Evolutionary conservation across 768 basidiomycete genomes (phyloP).

Genomic region (Tulasnella calospora): DNA sequence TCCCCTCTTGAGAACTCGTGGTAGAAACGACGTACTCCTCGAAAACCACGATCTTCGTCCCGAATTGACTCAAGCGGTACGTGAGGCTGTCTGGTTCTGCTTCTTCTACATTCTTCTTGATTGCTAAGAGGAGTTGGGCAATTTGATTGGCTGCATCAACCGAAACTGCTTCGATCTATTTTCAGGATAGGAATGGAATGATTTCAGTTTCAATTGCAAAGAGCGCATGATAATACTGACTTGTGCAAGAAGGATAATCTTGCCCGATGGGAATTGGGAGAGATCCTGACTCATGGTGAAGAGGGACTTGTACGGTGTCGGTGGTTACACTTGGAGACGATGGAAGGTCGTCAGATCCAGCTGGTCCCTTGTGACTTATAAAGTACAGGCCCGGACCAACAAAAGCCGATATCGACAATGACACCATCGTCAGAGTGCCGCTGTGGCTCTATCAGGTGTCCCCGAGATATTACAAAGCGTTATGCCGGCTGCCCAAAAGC

Average conservation of each 20-base stretch:
- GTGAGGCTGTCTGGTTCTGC: slow-evolving; percentile 4
- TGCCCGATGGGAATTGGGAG: background rate
- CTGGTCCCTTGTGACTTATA: background rate
- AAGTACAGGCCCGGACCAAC: background rate
- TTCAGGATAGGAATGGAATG: background rate
- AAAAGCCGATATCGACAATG: background rate
- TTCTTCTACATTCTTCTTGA: slow-evolving; percentile 13
- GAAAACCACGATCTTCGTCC: slow-evolving; percentile 1
- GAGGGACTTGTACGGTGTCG: background rate
- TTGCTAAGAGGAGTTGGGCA: background rate
- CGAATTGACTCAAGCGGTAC: background rate
- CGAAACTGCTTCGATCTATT: slow-evolving; percentile 15
- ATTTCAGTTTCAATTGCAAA: background rate
- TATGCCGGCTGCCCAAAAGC: background rate
- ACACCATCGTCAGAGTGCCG: no score
- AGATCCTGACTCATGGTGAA: slow-evolving; percentile 11
- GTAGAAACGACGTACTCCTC: slow-evolving; percentile 4
- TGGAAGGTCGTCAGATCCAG: background rate
- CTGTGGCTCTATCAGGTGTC: background rate
- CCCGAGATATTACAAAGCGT: background rate
- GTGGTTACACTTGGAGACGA: background rate
- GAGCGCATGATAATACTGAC: background rate
- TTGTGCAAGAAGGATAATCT: slow-evolving; percentile 10
- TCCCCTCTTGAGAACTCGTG: no score
- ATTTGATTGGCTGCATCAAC: slow-evolving; percentile 4